Base-by-base conservation (phyloP, 1,284 basidiomycete species). In the Marasmius tenuissimus region DNA sequence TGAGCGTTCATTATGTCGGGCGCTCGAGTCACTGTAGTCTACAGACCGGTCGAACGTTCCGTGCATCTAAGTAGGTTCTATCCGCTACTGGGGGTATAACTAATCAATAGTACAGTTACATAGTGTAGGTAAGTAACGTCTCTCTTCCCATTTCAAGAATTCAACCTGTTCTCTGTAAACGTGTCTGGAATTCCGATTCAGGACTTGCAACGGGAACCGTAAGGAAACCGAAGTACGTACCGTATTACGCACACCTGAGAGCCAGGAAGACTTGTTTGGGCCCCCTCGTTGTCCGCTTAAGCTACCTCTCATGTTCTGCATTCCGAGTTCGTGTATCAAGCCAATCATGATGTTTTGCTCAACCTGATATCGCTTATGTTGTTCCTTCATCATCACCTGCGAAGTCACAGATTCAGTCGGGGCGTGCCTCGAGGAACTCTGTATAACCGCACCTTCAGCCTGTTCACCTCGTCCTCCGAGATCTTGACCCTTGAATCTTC, bases 311-410 rank as follows among this genome's bases (percentile, higher is more conserved):
- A 85, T 78, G 14, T 79, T 82, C 50, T 82, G 79, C 81, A 91
- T 87, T 3, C 92, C 90, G 45, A 85, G 74, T 48, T 79, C 80
- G 71, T 94, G 92, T 65, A 94, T 81, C 10, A 87, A 85, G 57
- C 88, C 83, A 22, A 94, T 77, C 87, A 96, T 90, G 59, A 94
- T 81, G 66, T 89, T 85, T 66, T 94, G 91, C 72, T 96, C 94
- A 56, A 83, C 80, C 60, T 83, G 80, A 71, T 94, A 93, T 27
- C 85, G 83, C 62, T 78, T 80, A 53, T 82, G 84, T 50, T 82
- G 75, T 42, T 92, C 88, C 49, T 73, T 69, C 65, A 84, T 76
- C 47, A 84, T 71, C 42, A 79, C 77, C 89, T 92, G 9, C 65
- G 18, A 60, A 66, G 61, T 57, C 42, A 33, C 59, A 47, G 37